phyloP scores from a whole-genome alignment of 192 early-diverging fungal species.

The Mortierella alpina region DNA sequence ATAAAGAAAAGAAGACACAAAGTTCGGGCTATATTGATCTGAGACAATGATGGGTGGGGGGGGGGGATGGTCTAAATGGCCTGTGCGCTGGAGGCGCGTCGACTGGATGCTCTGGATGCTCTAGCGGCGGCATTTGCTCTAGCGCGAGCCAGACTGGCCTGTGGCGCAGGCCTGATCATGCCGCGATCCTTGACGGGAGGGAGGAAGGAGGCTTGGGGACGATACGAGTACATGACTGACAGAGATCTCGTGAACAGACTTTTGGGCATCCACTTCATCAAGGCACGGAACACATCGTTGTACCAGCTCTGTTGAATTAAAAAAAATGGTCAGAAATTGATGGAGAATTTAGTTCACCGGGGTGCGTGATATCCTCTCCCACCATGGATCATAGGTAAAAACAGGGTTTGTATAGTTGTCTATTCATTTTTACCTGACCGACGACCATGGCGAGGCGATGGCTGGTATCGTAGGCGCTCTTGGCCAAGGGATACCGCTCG shows the following conservation, averaged over 20 bases:
- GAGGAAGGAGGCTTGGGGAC: slow-evolving; percentile 25
- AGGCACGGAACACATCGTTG: slow-evolving; percentile 1
- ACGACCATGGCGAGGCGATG: slow-evolving; percentile 12
- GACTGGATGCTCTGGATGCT: neutral
- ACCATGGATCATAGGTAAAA: neutral
- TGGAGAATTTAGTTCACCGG: neutral
- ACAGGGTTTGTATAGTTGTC: neutral
- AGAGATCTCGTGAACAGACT: slow-evolving; percentile 15
- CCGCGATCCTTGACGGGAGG: slow-evolving; percentile 8
- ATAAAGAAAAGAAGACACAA: too few species aligned
- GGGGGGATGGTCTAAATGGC: neutral
- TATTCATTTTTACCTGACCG: slow-evolving; percentile 7
- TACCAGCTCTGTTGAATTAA: slow-evolving; percentile 15
- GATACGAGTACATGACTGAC: slow-evolving; percentile 20
- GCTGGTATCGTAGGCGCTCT: slow-evolving; percentile 21
- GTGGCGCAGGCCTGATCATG: slow-evolving; percentile 8
- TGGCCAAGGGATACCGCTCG: slow-evolving; percentile 6
- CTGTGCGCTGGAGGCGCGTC: neutral
- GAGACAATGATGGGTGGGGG: neutral
- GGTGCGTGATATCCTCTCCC: too few species aligned
- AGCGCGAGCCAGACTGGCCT: slow-evolving; percentile 21
- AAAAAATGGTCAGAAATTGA: neutral
- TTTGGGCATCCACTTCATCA: slow-evolving; percentile 21
- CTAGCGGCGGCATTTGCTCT: slow-evolving; percentile 16
- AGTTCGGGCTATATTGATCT: neutral